phyloP scores from a whole-genome alignment of 805 yeast species.

The Candida anglica region DNA sequence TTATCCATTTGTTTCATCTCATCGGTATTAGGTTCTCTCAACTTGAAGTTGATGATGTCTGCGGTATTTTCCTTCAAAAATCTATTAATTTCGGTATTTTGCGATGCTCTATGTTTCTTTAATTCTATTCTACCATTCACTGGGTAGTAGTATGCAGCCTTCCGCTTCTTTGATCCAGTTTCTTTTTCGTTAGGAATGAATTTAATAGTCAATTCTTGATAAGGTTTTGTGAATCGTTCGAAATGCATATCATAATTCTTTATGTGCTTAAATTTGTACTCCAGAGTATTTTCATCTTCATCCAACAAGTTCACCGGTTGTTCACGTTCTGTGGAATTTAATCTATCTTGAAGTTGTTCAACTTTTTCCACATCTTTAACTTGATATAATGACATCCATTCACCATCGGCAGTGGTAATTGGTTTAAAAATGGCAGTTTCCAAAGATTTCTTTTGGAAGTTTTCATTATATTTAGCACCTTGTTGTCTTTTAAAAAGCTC shows the following conservation, averaged over 20 bases:
- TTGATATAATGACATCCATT: conserved; percentile 63
- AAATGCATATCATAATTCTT: conserved; percentile 79
- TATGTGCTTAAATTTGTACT: conserved; percentile 56
- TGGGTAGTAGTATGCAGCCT: conserved; percentile 73
- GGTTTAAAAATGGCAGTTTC: conserved; percentile 70
- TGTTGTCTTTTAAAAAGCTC: conserved; percentile 24
- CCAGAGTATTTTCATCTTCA: conserved; percentile 41
- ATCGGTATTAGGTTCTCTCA: conserved; percentile 69
- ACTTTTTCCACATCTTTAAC: conserved; percentile 20
- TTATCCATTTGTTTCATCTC: conserved; percentile 69
- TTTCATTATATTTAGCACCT: conserved; percentile 21
- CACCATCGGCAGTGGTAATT: conserved; percentile 65
- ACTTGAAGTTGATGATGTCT: conserved; percentile 56
- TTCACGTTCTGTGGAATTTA: conserved; percentile 40
- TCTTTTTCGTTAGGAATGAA: conserved; percentile 37
- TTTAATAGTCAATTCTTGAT: conserved; percentile 67
- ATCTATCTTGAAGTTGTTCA: conserved; percentile 17
- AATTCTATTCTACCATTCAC: conserved; percentile 72
- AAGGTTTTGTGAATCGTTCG: conserved; percentile 39
- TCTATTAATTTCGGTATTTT: conserved; percentile 48
- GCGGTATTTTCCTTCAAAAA: conserved; percentile 53
- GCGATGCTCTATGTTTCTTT: conserved; percentile 77
- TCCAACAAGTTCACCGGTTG: conserved; percentile 37
- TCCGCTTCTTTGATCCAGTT: conserved; percentile 35
- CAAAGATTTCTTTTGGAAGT: conserved; percentile 34